Percentiles rank a stretch among this genome's conserved stretches.
Conservation (phyloP, 768 basidiomycete genomes). For the Podaxis sp. region DNA sequence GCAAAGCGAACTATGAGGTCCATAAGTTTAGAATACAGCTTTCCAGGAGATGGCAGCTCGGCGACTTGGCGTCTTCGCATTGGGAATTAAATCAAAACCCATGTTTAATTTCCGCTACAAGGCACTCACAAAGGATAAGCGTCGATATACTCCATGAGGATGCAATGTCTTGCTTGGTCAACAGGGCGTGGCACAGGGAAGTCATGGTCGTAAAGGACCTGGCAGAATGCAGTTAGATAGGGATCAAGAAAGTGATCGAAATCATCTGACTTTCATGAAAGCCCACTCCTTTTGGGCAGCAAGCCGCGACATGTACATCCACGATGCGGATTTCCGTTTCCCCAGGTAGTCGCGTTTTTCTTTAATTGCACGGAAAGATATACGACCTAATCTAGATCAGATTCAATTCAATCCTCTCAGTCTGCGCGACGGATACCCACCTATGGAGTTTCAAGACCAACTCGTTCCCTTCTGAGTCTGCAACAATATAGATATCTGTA, state of each 20-base stretch:
- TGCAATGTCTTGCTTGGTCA: constrained; percentile 92
- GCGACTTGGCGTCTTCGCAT: constrained; percentile 78
- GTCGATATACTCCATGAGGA: constrained; percentile 96
- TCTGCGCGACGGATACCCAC: constrained; percentile 37
- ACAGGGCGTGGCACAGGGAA: constrained; percentile 94
- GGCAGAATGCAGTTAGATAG: neutral
- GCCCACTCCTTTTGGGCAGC: constrained; percentile 98
- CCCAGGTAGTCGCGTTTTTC: constrained; percentile 95
- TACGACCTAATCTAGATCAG: constrained; percentile 78
- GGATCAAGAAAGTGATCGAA: neutral
- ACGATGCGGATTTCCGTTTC: constrained; percentile 92
- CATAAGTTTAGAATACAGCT: constrained; percentile 91
- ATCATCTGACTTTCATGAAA: constrained; percentile 84
- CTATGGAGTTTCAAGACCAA: constrained; percentile 94
- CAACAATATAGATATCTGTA: constrained; percentile 87
- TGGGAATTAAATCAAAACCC: constrained; percentile 9
- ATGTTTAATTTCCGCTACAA: neutral
- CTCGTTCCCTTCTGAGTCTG: constrained; percentile 78
- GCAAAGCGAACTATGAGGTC: constrained; percentile 95
- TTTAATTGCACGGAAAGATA: constrained; percentile 97
- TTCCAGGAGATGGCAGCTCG: constrained; percentile 81
- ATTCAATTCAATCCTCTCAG: constrained; percentile 1
- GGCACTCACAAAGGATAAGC: constrained; percentile 84
- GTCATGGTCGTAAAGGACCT: constrained; percentile 89
- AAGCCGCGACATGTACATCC: constrained; percentile 99